Conservation (phyloP, 2,329 filamentous ascomycete species). For the Penicillium olsonii region DNA sequence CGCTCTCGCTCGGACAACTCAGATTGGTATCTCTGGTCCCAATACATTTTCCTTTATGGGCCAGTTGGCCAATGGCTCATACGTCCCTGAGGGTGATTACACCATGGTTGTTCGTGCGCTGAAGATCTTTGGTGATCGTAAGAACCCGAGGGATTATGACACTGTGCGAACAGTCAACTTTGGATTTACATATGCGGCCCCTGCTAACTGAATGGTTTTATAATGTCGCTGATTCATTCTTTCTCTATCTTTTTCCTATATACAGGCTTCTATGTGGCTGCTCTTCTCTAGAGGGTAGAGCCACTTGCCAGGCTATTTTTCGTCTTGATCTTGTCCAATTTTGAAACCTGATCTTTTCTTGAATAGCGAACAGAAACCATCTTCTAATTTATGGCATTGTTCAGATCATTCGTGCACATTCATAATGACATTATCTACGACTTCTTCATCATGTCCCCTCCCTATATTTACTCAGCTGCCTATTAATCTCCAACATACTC, state of each 20-base stretch:
- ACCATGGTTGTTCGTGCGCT: slow-evolving; percentile 16
- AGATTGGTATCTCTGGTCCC: no score
- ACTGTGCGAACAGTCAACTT: slow-evolving; percentile 8
- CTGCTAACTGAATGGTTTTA: neutral
- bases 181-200: neutral
- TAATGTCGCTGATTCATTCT: no score
- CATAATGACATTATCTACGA: neutral
- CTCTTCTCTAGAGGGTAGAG: no score
- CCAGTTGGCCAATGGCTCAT: slow-evolving; percentile 9
- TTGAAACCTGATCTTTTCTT: no score
- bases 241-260: neutral
- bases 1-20: neutral
- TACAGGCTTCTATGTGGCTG: neutral
- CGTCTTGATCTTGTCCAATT: neutral
- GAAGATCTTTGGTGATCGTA: slow-evolving; percentile 18
- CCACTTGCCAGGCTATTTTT: neutral
- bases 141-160: slow-evolving; percentile 10
- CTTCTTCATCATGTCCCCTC: neutral
- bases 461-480: slow-evolving; percentile 5
- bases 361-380: no score
- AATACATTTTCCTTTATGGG: neutral
- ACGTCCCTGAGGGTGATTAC: slow-evolving; percentile 15
- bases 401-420: no score
- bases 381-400: no score
- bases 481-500: slow-evolving; percentile 1